A percentile compares a stretch with the other conserved stretches of the same genome.
These are phyloP conservation scores for Candida qinlingensis DNA, from an alignment of 805 yeast genomes.

Conservation along the genomic window DNA sequence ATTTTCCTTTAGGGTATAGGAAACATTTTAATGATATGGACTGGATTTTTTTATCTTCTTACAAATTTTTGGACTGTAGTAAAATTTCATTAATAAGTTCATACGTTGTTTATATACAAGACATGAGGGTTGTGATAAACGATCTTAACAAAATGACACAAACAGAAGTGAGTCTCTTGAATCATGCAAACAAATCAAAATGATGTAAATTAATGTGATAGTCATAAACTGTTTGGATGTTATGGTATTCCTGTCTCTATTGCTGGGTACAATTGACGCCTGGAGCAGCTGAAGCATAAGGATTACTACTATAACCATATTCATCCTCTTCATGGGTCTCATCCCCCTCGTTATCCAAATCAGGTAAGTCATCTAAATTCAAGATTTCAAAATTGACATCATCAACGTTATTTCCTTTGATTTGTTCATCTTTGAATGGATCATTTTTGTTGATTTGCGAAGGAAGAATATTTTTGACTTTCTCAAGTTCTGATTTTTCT, in stretches of 20 bases:
- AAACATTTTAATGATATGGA: not conserved
- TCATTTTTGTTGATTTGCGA: conserved; percentile 12
- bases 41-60: not conserved
- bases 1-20: not conserved
- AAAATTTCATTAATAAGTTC: no score
- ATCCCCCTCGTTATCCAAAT: conserved; percentile 19
- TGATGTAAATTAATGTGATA: not conserved
- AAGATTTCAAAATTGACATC: conserved; percentile 25
- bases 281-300: conserved; percentile 7
- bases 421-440: conserved; percentile 13
- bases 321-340: conserved; percentile 9
- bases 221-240: no score
- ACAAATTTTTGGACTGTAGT: not conserved
- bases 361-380: conserved; percentile 21
- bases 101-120: not conserved
- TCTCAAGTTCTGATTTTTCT: conserved; percentile 60
- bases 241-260: conserved; percentile 12
- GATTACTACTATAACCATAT: not conserved
- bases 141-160: no score
- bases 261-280: conserved; percentile 38
- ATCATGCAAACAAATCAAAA: not conserved
- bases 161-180: no score
- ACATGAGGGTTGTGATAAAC: not conserved
- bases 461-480: conserved; percentile 53
- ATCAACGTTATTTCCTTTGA: conserved; percentile 27